These are phyloP conservation scores for Melaleuca quinquenervia DNA, from an alignment of 345 rosid species.

Conservation along the genomic window DNA sequence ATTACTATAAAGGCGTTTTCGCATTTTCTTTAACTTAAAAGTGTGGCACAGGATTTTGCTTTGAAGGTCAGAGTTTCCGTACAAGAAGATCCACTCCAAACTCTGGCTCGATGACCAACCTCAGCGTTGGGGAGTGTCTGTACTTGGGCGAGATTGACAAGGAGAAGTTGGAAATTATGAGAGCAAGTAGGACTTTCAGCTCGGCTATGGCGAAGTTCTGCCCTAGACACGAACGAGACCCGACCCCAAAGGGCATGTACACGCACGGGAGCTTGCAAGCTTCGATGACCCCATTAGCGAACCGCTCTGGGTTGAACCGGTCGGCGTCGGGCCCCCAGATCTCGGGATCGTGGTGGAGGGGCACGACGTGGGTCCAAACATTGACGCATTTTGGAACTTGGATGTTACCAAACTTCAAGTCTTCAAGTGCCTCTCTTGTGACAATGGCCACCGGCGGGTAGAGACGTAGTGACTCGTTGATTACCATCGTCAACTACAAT, in stretches of 20 bases:
- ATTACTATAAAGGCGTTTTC: too few species aligned
- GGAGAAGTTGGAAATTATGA: constrained; percentile 13
- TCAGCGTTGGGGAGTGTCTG: constrained; percentile 10
- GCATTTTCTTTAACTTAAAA: too few species aligned
- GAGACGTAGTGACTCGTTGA: constrained; percentile 3
- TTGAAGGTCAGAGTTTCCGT: background rate
- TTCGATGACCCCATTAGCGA: constrained; percentile 9
- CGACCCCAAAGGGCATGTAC: constrained; percentile 19
- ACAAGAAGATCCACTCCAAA: constrained; percentile 3
- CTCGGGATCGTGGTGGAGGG: constrained; percentile 8
- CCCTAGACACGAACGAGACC: constrained; percentile 17
- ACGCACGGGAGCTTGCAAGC: constrained; percentile 21
- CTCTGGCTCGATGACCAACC: constrained; percentile 5
- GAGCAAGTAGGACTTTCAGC: constrained; percentile 13
- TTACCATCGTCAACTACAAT: constrained; percentile 3
- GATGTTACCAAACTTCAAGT: constrained; percentile 2
- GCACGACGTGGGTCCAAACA: background rate
- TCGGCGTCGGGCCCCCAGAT: constrained; percentile 19
- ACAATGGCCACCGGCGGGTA: background rate
- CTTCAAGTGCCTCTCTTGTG: background rate
- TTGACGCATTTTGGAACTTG: constrained; percentile 2
- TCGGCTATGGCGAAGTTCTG: constrained; percentile 15
- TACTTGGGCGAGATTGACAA: constrained; percentile 22
- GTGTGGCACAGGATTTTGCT: too few species aligned
- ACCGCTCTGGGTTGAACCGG: constrained; percentile 19